A percentile compares a stretch with the other conserved stretches of the same genome.
Evolutionary conservation across 2,329 filamentous ascomycete genomes (phyloP).

Genomic region (Monosporascus sp.): DNA sequence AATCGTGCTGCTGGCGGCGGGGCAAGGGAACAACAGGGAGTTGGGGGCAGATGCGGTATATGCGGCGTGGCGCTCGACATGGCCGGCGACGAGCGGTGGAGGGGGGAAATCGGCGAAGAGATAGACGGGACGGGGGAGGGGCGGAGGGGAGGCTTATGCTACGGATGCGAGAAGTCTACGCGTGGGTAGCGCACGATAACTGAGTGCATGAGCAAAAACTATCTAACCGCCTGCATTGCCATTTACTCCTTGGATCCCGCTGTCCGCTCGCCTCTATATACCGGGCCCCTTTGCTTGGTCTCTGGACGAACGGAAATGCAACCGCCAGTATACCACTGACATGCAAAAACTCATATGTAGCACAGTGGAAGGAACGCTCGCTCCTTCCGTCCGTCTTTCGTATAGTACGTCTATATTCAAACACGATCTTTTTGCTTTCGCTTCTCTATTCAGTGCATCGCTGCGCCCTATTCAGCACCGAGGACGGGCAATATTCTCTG

Average conservation of each 20-base stretch:
- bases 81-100: conserved; percentile 58
- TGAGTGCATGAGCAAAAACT: no score
- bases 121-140: conserved; percentile 8
- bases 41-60: conserved; percentile 49
- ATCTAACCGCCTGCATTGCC: background rate
- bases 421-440: background rate
- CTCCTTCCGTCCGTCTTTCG: no score
- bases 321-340: no score
- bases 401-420: background rate
- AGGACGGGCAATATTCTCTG: conserved; percentile 43
- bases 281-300: no score
- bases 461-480: conserved; percentile 27
- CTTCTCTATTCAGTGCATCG: background rate
- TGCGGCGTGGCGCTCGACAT: conserved; percentile 65
- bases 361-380: no score
- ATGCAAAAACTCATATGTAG: no score
- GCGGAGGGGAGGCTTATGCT: conserved; percentile 48
- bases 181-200: conserved; percentile 34
- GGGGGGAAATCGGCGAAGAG: conserved; percentile 52
- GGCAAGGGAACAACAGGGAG: conserved; percentile 3
- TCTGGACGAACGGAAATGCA: no score
- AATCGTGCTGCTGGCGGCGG: conserved; percentile 32
- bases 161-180: conserved; percentile 67
- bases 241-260: background rate
- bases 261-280: background rate